Conservation (phyloP, 2,329 filamentous ascomycete species). For the Talaromyces sp. region DNA sequence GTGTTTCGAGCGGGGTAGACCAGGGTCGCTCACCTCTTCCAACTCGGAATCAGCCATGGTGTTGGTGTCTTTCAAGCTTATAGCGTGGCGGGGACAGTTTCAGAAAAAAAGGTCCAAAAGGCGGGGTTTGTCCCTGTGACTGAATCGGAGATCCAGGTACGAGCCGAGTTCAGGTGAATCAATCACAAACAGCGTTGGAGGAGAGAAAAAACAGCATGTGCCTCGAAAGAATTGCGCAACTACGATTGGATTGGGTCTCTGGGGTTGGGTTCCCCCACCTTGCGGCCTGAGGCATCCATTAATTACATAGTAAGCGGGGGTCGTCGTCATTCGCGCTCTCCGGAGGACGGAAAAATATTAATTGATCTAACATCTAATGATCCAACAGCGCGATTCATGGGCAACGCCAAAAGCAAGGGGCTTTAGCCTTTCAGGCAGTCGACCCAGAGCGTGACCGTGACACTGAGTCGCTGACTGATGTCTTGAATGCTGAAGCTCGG, state of each 20-base stretch:
- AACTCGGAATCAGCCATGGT: conserved; percentile 63
- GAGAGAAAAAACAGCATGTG: background rate
- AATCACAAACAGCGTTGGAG: background rate
- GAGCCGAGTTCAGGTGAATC: background rate
- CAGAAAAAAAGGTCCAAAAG: background rate
- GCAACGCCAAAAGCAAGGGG: background rate
- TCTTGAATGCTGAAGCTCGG: background rate
- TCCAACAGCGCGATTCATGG: background rate
- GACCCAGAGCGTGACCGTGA: background rate
- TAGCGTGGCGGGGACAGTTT: background rate
- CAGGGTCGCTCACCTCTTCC: conserved; percentile 48
- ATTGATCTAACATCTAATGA: background rate
- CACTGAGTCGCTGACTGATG: background rate
- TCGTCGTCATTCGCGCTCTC: background rate
- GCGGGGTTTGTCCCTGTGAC: background rate
- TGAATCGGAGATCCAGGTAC: background rate
- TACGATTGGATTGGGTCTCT: background rate
- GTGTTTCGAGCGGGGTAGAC: background rate
- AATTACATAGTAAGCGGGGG: background rate
- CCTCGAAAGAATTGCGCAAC: background rate
- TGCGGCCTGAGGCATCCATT: conserved; percentile 8
- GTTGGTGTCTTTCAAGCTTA: background rate
- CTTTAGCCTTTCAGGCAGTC: background rate
- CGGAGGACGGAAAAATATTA: no score
- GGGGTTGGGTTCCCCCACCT: conserved; percentile 4